phyloP scores from a whole-genome alignment of 345 rosid genomes.

The Clarkia xantiana region DNA sequence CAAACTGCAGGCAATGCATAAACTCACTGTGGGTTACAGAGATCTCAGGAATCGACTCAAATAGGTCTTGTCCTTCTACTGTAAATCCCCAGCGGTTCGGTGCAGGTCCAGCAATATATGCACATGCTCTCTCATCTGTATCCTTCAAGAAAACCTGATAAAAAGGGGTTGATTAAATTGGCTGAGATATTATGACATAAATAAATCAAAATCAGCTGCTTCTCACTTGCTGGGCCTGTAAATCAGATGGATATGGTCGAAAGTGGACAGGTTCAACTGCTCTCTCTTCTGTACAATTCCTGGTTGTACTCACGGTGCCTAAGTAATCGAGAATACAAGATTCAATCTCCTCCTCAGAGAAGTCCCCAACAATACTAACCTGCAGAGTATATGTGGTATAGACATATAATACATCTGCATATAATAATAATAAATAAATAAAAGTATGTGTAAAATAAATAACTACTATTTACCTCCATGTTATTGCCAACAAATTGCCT shows the following conservation, averaged over 20 bases:
- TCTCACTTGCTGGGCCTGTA: conserved; percentile 75
- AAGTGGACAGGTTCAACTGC: conserved; percentile 47
- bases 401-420: conserved; percentile 2
- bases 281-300: conserved; percentile 19
- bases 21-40: conserved; percentile 43
- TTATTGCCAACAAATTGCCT: conserved; percentile 81
- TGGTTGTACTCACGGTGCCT: conserved; percentile 70
- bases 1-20: not conserved
- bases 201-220: conserved; percentile 4
- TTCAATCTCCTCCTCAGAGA: conserved; percentile 77
- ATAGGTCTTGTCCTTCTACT: conserved; percentile 76
- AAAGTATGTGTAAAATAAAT: too few species aligned
- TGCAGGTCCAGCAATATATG: conserved; percentile 98
- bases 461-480: conserved; percentile 59
- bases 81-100: conserved; percentile 98
- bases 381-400: conserved; percentile 10
- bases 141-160: conserved; percentile 87
- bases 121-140: conserved; percentile 99
- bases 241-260: conserved; percentile 56
- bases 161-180: conserved; percentile 1
- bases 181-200: not conserved
- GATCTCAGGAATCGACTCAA: conserved; percentile 37
- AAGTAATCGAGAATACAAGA: conserved; percentile 79
- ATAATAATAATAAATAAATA: not conserved
- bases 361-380: conserved; percentile 97